Conservation (phyloP, 225 moss, liverwort and hornwort species). For the Bryoerythrophyllum caledonicum region DNA sequence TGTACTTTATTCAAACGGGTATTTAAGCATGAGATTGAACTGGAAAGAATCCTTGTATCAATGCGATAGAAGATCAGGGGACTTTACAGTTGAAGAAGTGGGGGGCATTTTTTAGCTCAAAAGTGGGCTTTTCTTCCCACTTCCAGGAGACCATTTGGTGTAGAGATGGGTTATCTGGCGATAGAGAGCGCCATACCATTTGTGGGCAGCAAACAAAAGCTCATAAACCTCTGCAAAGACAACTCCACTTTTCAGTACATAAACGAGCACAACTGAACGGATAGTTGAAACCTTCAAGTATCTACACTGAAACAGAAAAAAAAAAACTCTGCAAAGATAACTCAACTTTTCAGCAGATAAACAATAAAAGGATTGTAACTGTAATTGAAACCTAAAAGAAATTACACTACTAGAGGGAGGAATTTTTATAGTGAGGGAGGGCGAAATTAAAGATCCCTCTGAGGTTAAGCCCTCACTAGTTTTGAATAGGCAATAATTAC, state of each 20-base stretch:
- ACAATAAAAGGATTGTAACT: not conserved
- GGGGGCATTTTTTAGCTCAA: not conserved
- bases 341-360: too few relatives aligned
- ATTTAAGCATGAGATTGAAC: not conserved
- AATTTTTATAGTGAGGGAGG: too few relatives aligned
- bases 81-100: not conserved
- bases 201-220: conserved; percentile 31
- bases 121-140: not conserved
- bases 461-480: too few relatives aligned
- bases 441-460: too few relatives aligned
- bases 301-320: not conserved
- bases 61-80: conserved; percentile 3
- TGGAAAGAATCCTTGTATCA: not conserved
- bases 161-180: conserved; percentile 27
- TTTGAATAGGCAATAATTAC: too few relatives aligned
- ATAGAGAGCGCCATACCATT: conserved; percentile 38
- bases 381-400: not conserved
- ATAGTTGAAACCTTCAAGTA: not conserved
- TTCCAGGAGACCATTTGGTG: conserved; percentile 4
- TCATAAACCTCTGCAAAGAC: conserved; percentile 45
- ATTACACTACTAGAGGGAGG: not conserved
- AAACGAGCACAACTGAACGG: not conserved
- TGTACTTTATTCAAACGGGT: not conserved
- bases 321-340: conserved; percentile 35
- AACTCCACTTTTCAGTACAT: too few relatives aligned